Evolutionary conservation across 108 stramenopile species (phyloP).

Genomic region (Skeletonema potamos): DNA sequence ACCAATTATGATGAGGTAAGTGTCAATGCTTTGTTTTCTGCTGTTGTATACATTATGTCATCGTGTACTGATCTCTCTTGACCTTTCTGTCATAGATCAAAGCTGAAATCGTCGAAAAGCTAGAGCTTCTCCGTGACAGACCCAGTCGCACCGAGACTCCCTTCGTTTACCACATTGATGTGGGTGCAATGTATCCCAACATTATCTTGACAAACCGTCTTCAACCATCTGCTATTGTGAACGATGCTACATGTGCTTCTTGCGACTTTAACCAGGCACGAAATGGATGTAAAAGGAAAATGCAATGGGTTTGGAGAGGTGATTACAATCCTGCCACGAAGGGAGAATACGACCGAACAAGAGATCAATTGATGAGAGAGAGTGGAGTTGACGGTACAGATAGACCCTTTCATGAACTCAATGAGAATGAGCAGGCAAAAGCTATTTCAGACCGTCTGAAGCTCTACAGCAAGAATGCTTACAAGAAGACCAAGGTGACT

Average conservation of each 20-base stretch:
- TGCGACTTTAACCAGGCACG: constrained; percentile 96
- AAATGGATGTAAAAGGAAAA: constrained; percentile 94
- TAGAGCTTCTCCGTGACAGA: constrained; percentile 93
- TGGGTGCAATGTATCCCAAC: constrained; percentile 99
- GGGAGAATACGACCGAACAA: constrained; percentile 85
- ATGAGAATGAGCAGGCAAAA: constrained; percentile 80
- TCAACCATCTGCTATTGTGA: constrained; percentile 96
- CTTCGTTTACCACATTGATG: constrained; percentile 97
- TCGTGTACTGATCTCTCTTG: not conserved
- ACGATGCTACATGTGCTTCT: constrained; percentile 93
- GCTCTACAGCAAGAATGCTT: constrained; percentile 93
- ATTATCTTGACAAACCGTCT: constrained; percentile 98
- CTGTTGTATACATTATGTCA: not conserved
- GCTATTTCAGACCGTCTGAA: constrained; percentile 85
- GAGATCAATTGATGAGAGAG: constrained; percentile 88
- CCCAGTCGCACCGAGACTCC: constrained; percentile 92
- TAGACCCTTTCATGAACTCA: constrained; percentile 74
- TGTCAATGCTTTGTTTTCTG: not conserved
- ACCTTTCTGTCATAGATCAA: constrained; percentile 30
- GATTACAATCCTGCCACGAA: constrained; percentile 91
- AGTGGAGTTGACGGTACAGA: constrained; percentile 67
- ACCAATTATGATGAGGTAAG: constrained; percentile 97
- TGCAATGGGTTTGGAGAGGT: constrained; percentile 99
- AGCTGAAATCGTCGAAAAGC: constrained; percentile 85
- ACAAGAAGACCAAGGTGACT: constrained; percentile 96